Percentiles rank a stretch among this genome's conserved stretches.
Conservation (phyloP, 2,329 filamentous ascomycete genomes). For the Beauveria rudraprayagi region DNA sequence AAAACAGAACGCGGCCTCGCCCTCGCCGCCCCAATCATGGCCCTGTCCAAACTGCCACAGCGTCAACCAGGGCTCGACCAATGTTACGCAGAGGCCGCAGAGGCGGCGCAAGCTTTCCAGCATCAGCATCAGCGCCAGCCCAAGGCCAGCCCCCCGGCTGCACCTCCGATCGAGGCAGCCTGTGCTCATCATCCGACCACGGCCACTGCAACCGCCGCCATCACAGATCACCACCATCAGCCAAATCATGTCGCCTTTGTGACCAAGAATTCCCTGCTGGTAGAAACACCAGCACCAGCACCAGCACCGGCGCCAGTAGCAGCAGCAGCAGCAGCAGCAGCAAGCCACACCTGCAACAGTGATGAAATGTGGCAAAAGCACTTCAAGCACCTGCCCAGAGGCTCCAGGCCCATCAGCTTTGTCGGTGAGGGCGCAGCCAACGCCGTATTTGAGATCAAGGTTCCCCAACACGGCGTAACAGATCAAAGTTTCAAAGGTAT, state of each 20-base stretch:
- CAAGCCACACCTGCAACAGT: not conserved
- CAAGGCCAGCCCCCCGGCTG: conserved; percentile 18
- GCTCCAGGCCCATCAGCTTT: conserved; percentile 30
- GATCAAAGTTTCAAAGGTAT: conserved; percentile 27
- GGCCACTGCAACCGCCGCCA: not conserved
- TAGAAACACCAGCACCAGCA: not conserved
- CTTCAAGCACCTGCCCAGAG: conserved; percentile 26
- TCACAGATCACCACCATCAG: not conserved
- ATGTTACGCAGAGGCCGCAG: not conserved
- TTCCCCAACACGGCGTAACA: conserved; percentile 26
- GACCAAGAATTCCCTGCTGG: not conserved
- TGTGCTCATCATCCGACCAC: not conserved
- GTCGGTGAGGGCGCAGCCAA: conserved; percentile 69
- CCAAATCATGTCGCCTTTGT: conserved; percentile 15
- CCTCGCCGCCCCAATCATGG: conserved; percentile 8
- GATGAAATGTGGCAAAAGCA: conserved; percentile 8
- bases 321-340: not conserved
- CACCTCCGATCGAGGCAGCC: conserved; percentile 7
- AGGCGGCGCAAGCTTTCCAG: not conserved
- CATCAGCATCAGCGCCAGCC: conserved; percentile 3
- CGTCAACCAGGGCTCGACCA: not conserved
- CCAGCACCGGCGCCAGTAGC: not conserved
- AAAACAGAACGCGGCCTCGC: not conserved
- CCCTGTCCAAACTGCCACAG: conserved; percentile 5
- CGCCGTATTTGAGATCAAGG: conserved; percentile 57